Conservation (phyloP, 2,329 filamentous ascomycete genomes). For the Chaetomiaceae sp. region DNA sequence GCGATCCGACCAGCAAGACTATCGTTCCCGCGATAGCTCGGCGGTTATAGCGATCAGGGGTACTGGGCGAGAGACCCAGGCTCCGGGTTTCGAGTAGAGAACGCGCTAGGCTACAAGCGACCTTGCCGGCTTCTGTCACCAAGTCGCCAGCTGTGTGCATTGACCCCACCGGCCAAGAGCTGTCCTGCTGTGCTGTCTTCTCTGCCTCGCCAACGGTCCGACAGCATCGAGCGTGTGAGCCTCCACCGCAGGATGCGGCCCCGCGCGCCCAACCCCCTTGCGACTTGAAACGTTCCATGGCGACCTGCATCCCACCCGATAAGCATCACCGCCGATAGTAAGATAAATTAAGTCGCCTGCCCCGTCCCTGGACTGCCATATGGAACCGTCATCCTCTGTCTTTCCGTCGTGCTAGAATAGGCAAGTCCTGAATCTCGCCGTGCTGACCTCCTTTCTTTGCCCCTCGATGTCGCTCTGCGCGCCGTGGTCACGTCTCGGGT, state of each 20-base stretch:
- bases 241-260: too few relatives aligned
- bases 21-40: not conserved
- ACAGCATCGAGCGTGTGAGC: too few relatives aligned
- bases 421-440: not conserved
- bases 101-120: too few relatives aligned
- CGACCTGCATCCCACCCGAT: not conserved
- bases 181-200: too few relatives aligned
- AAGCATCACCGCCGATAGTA: not conserved
- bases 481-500: not conserved
- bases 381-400: not conserved
- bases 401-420: not conserved
- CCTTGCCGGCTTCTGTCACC: not conserved
- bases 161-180: too few relatives aligned
- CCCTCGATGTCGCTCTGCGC: not conserved
- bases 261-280: not conserved
- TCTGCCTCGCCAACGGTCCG: too few relatives aligned
- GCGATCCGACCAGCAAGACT: not conserved
- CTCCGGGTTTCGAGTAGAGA: not conserved
- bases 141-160: not conserved
- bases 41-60: not conserved
- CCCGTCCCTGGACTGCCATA: not conserved
- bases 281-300: not conserved
- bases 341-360: not conserved
- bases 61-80: too few relatives aligned
- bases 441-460: not conserved